A percentile compares a stretch with the other conserved stretches of the same genome.
Conservation (phyloP, 2,329 filamentous ascomycete genomes). For the Chaetomium sp. region DNA sequence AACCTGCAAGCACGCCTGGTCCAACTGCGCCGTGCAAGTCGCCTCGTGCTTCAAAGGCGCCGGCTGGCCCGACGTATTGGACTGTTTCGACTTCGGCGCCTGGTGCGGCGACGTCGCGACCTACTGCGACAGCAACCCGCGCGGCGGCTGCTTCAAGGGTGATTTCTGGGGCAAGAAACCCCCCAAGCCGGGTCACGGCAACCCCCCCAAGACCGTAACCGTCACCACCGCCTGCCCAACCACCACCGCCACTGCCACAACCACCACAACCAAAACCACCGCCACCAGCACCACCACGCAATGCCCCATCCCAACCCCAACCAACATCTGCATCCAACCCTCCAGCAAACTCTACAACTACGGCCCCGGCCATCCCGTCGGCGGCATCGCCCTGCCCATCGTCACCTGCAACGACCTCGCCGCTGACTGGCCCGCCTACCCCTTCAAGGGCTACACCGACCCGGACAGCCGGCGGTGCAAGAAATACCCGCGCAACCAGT, state of each 20-base stretch:
- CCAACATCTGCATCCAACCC: conserved; percentile 49
- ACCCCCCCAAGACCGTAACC: conserved; percentile 17
- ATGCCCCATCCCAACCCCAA: conserved; percentile 40
- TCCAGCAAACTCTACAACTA: conserved; percentile 56
- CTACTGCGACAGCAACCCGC: conserved; percentile 34
- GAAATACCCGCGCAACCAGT: conserved; percentile 35
- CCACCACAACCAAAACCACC: conserved; percentile 24
- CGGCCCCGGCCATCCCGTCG: conserved; percentile 54
- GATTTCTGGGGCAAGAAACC: conserved; percentile 38
- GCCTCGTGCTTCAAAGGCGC: conserved; percentile 46
- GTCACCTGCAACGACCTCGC: conserved; percentile 49
- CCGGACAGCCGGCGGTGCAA: conserved; percentile 38
- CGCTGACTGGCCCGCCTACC: conserved; percentile 35
- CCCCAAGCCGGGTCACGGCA: conserved; percentile 30
- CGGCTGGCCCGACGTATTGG: conserved; percentile 41
- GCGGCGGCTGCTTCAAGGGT: conserved; percentile 32
- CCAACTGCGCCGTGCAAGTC: conserved; percentile 41
- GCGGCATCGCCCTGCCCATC: conserved; percentile 45
- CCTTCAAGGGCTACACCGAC: conserved; percentile 48
- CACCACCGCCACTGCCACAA: conserved; percentile 25
- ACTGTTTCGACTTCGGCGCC: conserved; percentile 44
- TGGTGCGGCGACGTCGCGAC: conserved; percentile 43
- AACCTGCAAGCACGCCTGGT: conserved; percentile 37
- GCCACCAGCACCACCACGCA: conserved; percentile 26
- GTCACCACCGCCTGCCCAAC: conserved; percentile 15